Evolutionary conservation across 805 yeast species (phyloP).

Genomic region (Suhomyces sp.): DNA sequence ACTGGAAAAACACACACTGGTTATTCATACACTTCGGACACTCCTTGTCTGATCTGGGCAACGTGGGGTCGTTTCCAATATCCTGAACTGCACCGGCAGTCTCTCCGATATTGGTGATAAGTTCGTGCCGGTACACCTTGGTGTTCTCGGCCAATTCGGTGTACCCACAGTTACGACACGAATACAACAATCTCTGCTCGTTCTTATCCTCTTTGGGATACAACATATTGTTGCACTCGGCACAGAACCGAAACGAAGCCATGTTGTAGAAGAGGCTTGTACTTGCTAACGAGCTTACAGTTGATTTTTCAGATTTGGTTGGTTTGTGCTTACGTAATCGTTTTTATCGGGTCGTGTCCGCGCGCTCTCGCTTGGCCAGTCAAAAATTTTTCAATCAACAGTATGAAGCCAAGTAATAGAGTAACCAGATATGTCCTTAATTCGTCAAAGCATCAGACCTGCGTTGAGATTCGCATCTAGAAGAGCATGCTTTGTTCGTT

Average conservation of each 20-base stretch:
- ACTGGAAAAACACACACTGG: conserved; percentile 95
- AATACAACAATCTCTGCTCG: conserved; percentile 69
- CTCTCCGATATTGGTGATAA: conserved; percentile 86
- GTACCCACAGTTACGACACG: conserved; percentile 92
- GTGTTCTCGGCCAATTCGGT: conserved; percentile 88
- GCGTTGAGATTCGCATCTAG: conserved; percentile 30
- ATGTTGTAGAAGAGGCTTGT: conserved; percentile 30
- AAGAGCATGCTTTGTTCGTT: conserved; percentile 36
- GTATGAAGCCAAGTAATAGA: neutral
- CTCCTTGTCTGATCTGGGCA: conserved; percentile 91
- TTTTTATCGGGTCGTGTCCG: neutral
- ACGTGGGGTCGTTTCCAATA: conserved; percentile 94
- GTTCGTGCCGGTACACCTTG: conserved; percentile 86
- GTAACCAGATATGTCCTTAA: conserved; percentile 21
- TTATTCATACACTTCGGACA: conserved; percentile 86
- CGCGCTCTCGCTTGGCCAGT: neutral
- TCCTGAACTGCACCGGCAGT: conserved; percentile 97
- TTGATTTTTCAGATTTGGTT: neutral
- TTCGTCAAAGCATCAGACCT: conserved; percentile 40
- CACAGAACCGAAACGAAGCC: conserved; percentile 95
- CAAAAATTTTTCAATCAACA: conserved; percentile 6
- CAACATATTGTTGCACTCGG: conserved; percentile 97
- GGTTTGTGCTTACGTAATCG: neutral
- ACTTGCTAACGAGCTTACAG: neutral
- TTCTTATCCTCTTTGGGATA: conserved; percentile 95